Evolutionary conservation across 345 rosid genomes (phyloP).

Genomic region (Euphorbia lathyris): DNA sequence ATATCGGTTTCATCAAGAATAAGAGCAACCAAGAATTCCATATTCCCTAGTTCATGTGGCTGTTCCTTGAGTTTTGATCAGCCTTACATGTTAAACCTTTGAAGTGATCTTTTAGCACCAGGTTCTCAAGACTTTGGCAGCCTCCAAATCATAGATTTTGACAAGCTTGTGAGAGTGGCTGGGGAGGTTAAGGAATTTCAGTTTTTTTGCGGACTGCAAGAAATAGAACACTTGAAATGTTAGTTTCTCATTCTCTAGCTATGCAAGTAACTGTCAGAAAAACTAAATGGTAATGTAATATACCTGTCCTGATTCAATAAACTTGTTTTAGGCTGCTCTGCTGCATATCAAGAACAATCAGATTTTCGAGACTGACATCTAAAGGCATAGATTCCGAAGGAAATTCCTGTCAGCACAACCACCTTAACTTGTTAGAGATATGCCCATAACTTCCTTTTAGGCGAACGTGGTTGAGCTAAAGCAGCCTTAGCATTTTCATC

Average conservation of each 20-base stretch:
- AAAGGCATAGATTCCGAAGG: conserved; percentile 6
- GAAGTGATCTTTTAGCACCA: conserved; percentile 9
- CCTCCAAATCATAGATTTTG: background rate
- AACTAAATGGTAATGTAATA: background rate
- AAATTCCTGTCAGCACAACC: conserved; percentile 17
- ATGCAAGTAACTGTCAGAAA: background rate
- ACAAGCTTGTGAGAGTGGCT: conserved; percentile 4
- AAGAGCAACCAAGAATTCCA: background rate
- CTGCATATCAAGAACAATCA: conserved; percentile 9
- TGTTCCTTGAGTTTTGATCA: conserved; percentile 8
- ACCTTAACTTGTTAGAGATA: conserved; percentile 13
- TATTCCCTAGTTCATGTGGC: background rate
- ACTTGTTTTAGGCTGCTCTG: conserved; percentile 7
- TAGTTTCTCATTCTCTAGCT: background rate
- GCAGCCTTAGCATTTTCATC: conserved; percentile 20
- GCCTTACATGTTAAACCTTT: conserved; percentile 2
- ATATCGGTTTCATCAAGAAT: background rate
- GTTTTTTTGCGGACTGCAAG: background rate
- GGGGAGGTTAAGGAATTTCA: conserved; percentile 22
- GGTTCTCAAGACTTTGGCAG: conserved; percentile 1
- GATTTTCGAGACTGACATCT: background rate
- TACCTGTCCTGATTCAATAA: background rate
- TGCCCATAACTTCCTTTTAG: background rate
- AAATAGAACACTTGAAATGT: background rate
- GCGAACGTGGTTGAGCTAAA: background rate